Percentiles rank a stretch among this genome's conserved stretches.
phyloP scores from a whole-genome alignment of 305 asterid genomes.

The Withania somnifera region DNA sequence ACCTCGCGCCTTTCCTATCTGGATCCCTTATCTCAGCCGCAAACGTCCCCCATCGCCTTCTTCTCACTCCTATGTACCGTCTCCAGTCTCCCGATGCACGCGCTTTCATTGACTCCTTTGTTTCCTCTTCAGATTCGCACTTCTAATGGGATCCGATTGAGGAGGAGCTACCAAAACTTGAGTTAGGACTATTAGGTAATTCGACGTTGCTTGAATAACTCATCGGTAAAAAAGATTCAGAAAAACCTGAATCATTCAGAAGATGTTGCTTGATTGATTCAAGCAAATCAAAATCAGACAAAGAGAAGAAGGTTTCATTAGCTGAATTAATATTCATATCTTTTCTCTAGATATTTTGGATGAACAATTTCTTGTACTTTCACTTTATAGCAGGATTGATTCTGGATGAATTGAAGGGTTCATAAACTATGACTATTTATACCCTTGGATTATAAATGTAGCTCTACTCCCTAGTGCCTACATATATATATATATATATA shows the following conservation, averaged over 20 bases:
- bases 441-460: neutral
- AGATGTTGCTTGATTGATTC: constrained; percentile 25
- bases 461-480: neutral
- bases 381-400: neutral
- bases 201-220: neutral
- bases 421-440: neutral
- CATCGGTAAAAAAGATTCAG: neutral
- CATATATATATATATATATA: neutral
- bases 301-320: constrained; percentile 1
- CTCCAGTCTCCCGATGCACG: constrained; percentile 13
- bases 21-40: constrained; percentile 46
- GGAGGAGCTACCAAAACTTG: neutral
- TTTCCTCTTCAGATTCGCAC: neutral
- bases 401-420: neutral
- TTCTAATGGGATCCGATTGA: neutral
- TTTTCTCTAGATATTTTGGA: neutral
- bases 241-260: constrained; percentile 24
- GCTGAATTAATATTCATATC: neutral
- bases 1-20: constrained; percentile 15
- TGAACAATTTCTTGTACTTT: neutral
- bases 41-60: constrained; percentile 45
- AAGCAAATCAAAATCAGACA: constrained; percentile 5
- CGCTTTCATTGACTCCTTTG: neutral
- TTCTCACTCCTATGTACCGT: constrained; percentile 33
- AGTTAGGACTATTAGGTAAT: neutral